Evolutionary conservation across 1,284 basidiomycete species (phyloP).

Genomic region (Trichosporon sp.): DNA sequence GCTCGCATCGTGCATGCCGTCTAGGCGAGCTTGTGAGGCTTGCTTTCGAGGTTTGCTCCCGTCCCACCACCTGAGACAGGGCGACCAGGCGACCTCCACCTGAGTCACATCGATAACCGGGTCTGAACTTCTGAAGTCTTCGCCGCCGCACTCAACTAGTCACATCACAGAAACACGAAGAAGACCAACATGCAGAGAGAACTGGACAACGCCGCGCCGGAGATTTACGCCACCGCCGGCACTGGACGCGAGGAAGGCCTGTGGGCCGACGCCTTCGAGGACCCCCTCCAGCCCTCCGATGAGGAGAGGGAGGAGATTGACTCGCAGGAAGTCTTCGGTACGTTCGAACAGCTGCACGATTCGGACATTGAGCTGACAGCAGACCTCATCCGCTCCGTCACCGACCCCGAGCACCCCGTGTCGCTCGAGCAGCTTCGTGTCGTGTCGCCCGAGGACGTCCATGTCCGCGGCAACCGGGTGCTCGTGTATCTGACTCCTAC

Average conservation of each 20-base stretch:
- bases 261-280: conserved; percentile 31
- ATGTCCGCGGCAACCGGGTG: conserved; percentile 71
- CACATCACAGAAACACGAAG: neutral
- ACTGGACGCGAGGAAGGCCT: conserved; percentile 29
- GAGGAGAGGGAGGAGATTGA: conserved; percentile 63
- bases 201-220: conserved; percentile 53
- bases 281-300: conserved; percentile 16
- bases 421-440: conserved; percentile 96
- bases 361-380: conserved; percentile 34
- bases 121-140: neutral
- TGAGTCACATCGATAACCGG: neutral
- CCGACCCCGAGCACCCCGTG: conserved; percentile 93
- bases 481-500: conserved; percentile 93
- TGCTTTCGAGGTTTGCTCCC: neutral
- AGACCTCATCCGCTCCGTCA: conserved; percentile 91
- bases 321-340: conserved; percentile 62
- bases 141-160: neutral
- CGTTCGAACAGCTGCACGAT: conserved; percentile 45
- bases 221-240: conserved; percentile 45
- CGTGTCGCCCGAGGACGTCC: conserved; percentile 85
- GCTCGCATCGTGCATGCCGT: neutral
- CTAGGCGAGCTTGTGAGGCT: too few species aligned
- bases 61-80: neutral
- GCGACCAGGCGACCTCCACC: neutral
- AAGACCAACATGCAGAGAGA: conserved; percentile 38